phyloP scores from a whole-genome alignment of 176 grass and related monocot species.

The Tillandsia leiboldiana region DNA sequence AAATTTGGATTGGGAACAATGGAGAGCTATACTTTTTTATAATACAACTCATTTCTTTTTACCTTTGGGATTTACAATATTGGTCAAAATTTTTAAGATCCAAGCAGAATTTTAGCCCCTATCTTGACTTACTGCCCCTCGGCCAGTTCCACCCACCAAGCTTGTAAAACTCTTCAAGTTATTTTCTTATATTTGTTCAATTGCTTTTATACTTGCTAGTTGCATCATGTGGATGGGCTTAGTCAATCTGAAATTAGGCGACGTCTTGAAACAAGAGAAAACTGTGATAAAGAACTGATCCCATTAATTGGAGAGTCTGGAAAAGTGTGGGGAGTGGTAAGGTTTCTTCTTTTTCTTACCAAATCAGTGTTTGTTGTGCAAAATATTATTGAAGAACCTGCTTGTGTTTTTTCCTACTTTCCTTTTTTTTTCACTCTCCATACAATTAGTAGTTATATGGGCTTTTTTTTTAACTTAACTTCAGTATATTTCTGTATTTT shows the following conservation, averaged over 20 bases:
- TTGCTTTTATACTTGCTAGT: conserved; percentile 24
- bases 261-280: conserved; percentile 45
- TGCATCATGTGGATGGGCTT: conserved; percentile 92
- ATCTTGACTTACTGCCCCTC: neutral
- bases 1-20: too few relatives aligned
- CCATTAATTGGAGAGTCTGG: conserved; percentile 55
- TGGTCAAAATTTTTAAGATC: neutral
- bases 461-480: neutral
- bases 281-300: conserved; percentile 41
- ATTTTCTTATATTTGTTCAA: neutral
- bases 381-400: neutral
- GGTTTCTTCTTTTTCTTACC: neutral
- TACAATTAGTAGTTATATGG: neutral
- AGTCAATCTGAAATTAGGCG: conserved; percentile 49
- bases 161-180: neutral
- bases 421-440: neutral
- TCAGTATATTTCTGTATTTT: neutral
- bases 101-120: neutral
- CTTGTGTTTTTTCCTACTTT: neutral
- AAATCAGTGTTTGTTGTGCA: neutral
- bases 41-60: too few relatives aligned
- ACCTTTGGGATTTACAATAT: too few relatives aligned
- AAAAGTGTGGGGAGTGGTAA: conserved; percentile 64
- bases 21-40: too few relatives aligned
- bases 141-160: neutral